phyloP scores from a whole-genome alignment of 352 stramenopile genomes.

The Phytophthora fragariae region DNA sequence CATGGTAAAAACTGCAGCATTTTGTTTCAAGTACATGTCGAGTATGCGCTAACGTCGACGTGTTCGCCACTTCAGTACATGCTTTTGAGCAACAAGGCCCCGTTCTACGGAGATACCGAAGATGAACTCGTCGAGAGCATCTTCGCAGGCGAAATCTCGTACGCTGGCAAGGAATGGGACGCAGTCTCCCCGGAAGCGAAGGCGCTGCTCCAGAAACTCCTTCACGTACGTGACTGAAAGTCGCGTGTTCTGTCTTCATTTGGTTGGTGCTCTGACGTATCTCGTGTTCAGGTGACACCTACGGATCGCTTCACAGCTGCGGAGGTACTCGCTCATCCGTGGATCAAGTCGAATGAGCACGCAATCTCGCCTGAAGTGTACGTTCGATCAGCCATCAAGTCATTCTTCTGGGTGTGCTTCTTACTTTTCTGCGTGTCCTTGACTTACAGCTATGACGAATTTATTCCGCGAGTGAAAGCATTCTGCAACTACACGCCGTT shows the following conservation, averaged over 20 bases:
- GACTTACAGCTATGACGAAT: constrained; percentile 40
- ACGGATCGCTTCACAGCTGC: constrained; percentile 63
- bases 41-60: background rate
- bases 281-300: constrained; percentile 48
- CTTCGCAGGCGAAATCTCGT: constrained; percentile 68
- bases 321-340: constrained; percentile 73
- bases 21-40: too few relatives aligned
- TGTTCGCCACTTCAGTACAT: constrained; percentile 60
- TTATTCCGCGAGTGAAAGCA: constrained; percentile 66
- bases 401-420: too few relatives aligned
- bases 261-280: background rate
- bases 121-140: constrained; percentile 83
- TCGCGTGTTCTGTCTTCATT: background rate
- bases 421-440: too few relatives aligned
- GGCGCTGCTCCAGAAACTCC: constrained; percentile 73
- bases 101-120: constrained; percentile 73
- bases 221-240: constrained; percentile 60
- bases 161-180: constrained; percentile 61
- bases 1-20: constrained; percentile 50
- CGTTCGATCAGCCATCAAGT: background rate
- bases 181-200: constrained; percentile 72
- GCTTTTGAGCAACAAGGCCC: constrained; percentile 80
- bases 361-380: constrained; percentile 52
- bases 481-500: constrained; percentile 78
- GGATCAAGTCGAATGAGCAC: constrained; percentile 68